Conservation (phyloP, 129 eudicot species). For the Flaveria sonorensis region DNA sequence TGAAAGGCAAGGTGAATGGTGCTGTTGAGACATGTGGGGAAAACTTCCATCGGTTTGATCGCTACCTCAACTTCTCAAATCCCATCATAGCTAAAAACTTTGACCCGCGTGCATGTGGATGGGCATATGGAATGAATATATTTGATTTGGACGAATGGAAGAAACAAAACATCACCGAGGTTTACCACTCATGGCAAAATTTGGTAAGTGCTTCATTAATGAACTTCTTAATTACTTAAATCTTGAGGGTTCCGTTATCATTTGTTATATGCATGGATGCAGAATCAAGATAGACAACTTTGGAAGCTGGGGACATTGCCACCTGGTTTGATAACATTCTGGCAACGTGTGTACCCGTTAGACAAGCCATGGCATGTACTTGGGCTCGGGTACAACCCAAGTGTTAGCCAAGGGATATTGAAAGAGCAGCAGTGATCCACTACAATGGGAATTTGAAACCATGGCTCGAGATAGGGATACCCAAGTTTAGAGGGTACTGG, state of each 20-base stretch:
- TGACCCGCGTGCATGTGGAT: constrained; percentile 96
- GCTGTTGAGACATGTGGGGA: constrained; percentile 97
- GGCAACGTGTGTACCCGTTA: constrained; percentile 71
- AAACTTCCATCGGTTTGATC: constrained; percentile 91
- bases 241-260: neutral
- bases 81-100: constrained; percentile 79
- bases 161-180: constrained; percentile 86
- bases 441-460: constrained; percentile 96
- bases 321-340: constrained; percentile 90
- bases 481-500: constrained; percentile 82
- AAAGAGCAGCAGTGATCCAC: constrained; percentile 82
- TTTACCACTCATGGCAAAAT: constrained; percentile 95
- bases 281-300: constrained; percentile 82
- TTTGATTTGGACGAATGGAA: constrained; percentile 87
- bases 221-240: neutral
- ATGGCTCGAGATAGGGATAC: constrained; percentile 92
- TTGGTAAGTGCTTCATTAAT: constrained; percentile 50
- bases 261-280: constrained; percentile 25
- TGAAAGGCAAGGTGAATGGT: constrained; percentile 92
- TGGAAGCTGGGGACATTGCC: constrained; percentile 98
- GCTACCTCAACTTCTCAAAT: constrained; percentile 87
- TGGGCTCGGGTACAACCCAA: constrained; percentile 96
- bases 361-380: constrained; percentile 88
- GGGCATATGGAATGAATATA: constrained; percentile 98
- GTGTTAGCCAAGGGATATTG: constrained; percentile 77